Conservation (phyloP, 306 rosid genomes). For the Rosa persica region DNA sequence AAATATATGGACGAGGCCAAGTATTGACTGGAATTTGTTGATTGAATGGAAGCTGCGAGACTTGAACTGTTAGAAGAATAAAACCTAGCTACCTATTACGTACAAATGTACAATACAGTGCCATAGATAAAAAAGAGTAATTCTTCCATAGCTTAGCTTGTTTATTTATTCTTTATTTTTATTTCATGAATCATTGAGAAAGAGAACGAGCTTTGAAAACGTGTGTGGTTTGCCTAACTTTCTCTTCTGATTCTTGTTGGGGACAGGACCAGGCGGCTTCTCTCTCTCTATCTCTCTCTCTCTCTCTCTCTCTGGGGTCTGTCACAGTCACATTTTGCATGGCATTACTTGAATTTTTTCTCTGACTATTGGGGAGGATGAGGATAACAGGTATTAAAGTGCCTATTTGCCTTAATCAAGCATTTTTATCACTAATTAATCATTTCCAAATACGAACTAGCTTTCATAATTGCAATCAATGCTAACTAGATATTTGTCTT, state of each 20-base stretch:
- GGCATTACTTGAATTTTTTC: constrained; percentile 3
- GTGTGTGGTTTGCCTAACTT: constrained; percentile 24
- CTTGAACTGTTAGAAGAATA: neutral
- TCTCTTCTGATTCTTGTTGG: neutral
- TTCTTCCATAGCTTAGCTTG: neutral
- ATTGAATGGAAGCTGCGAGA: neutral
- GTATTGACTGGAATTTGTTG: constrained; percentile 18
- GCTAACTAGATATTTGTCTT: neutral
- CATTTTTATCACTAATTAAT: neutral
- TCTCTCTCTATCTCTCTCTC: neutral
- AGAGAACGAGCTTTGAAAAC: neutral
- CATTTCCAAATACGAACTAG: neutral
- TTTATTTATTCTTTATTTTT: neutral
- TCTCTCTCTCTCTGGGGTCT: neutral
- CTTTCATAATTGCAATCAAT: neutral
- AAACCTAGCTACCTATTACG: neutral
- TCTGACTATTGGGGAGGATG: neutral
- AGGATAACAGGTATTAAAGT: neutral
- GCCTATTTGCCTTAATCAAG: neutral
- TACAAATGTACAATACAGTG: neutral
- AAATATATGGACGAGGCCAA: neutral
- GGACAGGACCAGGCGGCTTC: constrained; percentile 34
- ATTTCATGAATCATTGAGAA: neutral
- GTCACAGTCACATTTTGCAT: constrained; percentile 22
- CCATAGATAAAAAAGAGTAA: neutral